Conservation (phyloP, 2,329 filamentous ascomycete species). For the Fusarium tupiense region DNA sequence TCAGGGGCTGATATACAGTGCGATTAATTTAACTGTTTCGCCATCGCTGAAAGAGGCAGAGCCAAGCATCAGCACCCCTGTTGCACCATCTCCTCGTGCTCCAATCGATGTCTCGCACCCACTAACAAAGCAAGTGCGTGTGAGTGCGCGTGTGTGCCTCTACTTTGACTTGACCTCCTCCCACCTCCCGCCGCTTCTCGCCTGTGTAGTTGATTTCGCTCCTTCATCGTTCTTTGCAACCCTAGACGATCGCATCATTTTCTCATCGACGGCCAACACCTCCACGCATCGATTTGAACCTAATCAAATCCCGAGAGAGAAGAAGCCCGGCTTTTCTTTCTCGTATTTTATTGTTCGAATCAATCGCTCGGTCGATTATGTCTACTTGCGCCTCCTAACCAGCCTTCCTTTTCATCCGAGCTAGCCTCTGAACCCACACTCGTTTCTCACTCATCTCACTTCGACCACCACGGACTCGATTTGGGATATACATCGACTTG, state of each 20-base stretch:
- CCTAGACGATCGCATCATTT: constrained; percentile 37
- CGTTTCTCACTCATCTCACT: constrained; percentile 45
- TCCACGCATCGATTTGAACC: constrained; percentile 14
- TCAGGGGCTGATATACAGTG: constrained; percentile 37
- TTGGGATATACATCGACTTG: background rate
- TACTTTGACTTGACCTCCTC: constrained; percentile 27
- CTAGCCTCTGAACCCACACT: constrained; percentile 60
- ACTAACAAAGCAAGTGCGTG: constrained; percentile 18
- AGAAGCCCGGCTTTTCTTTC: constrained; percentile 26
- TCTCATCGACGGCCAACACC: constrained; percentile 25
- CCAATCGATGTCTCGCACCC: constrained; percentile 37
- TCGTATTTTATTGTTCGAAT: constrained; percentile 30
- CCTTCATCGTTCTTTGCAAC: constrained; percentile 41
- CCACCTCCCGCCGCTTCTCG: constrained; percentile 31
- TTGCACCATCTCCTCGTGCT: constrained; percentile 33
- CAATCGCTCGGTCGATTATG: constrained; percentile 49
- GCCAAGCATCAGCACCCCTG: constrained; percentile 33
- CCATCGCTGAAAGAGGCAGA: constrained; percentile 36
- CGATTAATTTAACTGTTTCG: constrained; percentile 39
- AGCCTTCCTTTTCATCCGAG: constrained; percentile 50
- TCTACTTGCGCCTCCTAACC: constrained; percentile 46
- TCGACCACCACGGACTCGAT: constrained; percentile 23
- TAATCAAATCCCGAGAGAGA: constrained; percentile 18
- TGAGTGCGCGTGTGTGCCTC: background rate
- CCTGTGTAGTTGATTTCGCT: constrained; percentile 26